A percentile compares a stretch with the other conserved stretches of the same genome.
These are phyloP conservation scores for Garcia nutans DNA, from an alignment of 345 rosid species.

Conservation along the genomic window DNA sequence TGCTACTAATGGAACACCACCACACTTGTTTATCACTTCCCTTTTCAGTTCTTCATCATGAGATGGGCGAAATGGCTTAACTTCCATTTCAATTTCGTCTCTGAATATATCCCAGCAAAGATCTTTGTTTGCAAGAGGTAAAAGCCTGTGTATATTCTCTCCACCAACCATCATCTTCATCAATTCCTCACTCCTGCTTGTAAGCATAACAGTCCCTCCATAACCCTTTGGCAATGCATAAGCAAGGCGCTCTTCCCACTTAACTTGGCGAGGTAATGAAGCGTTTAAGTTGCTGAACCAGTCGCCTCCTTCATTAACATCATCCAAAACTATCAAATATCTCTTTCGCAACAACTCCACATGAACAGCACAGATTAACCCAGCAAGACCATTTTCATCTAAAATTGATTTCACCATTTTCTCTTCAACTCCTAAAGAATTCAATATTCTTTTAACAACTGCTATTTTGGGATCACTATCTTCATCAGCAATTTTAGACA, in stretches of 20 bases:
- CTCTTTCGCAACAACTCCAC: conserved; percentile 41
- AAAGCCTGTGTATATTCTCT: conserved; percentile 34
- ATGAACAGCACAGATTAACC: conserved; percentile 38
- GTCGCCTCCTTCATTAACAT: conserved; percentile 23
- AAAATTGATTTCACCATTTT: conserved; percentile 13
- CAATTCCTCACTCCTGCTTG: conserved; percentile 36
- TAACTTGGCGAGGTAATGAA: neutral
- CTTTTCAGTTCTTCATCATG: neutral
- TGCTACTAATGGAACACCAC: conserved; percentile 2
- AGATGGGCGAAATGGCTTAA: neutral
- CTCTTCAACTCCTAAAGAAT: conserved; percentile 38
- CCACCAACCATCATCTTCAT: conserved; percentile 45
- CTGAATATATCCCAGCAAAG: conserved; percentile 36
- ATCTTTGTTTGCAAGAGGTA: conserved; percentile 27
- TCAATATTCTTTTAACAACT: conserved; percentile 23
- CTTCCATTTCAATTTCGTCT: neutral
- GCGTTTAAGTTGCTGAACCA: conserved; percentile 34
- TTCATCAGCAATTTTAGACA: conserved; percentile 18
- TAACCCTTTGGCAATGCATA: conserved; percentile 50
- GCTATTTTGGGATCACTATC: conserved; percentile 4
- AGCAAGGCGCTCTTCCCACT: conserved; percentile 34
- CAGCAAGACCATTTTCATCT: conserved; percentile 17
- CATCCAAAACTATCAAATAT: conserved; percentile 52
- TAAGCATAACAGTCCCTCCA: conserved; percentile 53
- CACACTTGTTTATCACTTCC: neutral